These are phyloP conservation scores for Amniculicola lignicola DNA, from an alignment of 495 filamentous ascomycete genomes.

Conservation along the genomic window DNA sequence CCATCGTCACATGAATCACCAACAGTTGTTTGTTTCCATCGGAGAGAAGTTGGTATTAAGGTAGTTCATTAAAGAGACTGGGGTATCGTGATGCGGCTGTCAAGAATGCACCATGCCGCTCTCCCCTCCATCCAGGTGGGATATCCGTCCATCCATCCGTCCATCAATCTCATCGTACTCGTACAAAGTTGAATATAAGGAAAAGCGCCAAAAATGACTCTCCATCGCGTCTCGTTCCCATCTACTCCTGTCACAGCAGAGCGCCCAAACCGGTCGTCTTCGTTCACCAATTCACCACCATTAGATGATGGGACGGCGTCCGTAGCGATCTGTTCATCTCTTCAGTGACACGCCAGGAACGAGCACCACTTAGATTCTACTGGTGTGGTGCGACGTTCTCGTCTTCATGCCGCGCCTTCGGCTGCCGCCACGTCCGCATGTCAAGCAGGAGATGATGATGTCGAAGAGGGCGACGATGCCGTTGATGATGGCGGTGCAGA, in stretches of 20 bases:
- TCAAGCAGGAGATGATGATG: slow-evolving; percentile 82
- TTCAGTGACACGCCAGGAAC: not conserved
- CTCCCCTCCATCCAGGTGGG: too few species aligned
- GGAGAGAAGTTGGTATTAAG: too few species aligned
- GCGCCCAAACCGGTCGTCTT: not conserved
- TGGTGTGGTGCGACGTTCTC: slow-evolving; percentile 22
- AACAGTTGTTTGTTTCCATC: too few species aligned
- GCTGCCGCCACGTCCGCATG: slow-evolving; percentile 63
- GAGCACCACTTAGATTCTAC: slow-evolving; percentile 30
- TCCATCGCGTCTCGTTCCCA: not conserved
- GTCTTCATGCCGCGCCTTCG: slow-evolving; percentile 38
- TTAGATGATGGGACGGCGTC: not conserved
- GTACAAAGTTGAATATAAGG: too few species aligned
- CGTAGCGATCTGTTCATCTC: not conserved
- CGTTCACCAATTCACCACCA: not conserved
- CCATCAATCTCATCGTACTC: too few species aligned
- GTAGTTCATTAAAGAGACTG: too few species aligned
- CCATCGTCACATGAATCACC: too few species aligned
- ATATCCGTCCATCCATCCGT: too few species aligned
- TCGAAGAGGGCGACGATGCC: slow-evolving; percentile 76
- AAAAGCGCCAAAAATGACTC: not conserved
- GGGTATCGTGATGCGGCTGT: too few species aligned
- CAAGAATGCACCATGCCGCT: too few species aligned
- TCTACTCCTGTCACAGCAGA: not conserved
- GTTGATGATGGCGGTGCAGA: slow-evolving; percentile 75